Conservation (phyloP, 495 filamentous ascomycete genomes). For the Tuber indicum region DNA sequence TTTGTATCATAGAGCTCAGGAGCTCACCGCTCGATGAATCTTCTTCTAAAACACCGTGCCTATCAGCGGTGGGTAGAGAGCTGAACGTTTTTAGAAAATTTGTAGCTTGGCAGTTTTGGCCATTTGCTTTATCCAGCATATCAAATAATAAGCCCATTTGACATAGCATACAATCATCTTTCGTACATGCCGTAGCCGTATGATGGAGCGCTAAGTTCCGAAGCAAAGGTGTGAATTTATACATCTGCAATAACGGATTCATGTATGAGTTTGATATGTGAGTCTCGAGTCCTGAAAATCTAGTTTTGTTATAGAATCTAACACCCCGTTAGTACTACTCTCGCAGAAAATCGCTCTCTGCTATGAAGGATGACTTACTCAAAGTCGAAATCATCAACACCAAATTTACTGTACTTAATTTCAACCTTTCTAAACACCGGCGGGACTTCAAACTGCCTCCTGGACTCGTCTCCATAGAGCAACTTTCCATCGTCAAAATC, state of each 20-base stretch:
- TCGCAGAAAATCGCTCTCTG: background rate
- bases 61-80: constrained; percentile 64
- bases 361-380: constrained; percentile 52
- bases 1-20: constrained; percentile 67
- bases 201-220: constrained; percentile 89
- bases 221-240: constrained; percentile 80
- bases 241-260: constrained; percentile 84
- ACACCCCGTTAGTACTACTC: constrained; percentile 4
- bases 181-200: constrained; percentile 71
- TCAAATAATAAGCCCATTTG: constrained; percentile 94
- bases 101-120: constrained; percentile 91
- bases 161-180: constrained; percentile 79
- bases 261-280: constrained; percentile 95
- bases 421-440: constrained; percentile 82
- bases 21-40: constrained; percentile 58
- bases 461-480: constrained; percentile 52
- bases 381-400: constrained; percentile 97
- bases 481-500: constrained; percentile 56
- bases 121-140: constrained; percentile 93
- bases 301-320: constrained; percentile 88
- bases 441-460: constrained; percentile 57
- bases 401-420: constrained; percentile 96
- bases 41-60: constrained; percentile 73
- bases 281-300: constrained; percentile 85
- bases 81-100: constrained; percentile 88